Conservation (phyloP, 2,329 filamentous ascomycete species). For the Colletotrichum filicis region DNA sequence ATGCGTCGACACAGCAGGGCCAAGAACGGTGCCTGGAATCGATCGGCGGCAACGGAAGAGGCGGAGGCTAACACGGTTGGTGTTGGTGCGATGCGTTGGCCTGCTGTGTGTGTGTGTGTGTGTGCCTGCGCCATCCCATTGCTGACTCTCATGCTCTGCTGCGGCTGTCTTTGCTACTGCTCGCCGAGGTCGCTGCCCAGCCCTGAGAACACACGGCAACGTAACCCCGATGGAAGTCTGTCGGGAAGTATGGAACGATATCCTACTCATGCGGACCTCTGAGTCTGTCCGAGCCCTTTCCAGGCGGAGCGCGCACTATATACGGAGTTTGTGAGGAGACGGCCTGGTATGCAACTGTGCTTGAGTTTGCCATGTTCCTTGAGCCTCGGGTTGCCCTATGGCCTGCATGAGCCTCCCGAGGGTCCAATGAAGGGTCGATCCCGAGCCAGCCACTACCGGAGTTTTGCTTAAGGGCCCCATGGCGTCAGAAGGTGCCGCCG, state of each 20-base stretch:
- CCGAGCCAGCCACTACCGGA: slow-evolving; percentile 5
- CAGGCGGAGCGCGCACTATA: no score
- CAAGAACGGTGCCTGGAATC: slow-evolving; percentile 31
- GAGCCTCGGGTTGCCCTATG: slow-evolving; percentile 2
- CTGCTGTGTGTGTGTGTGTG: not conserved
- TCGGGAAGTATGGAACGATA: not conserved
- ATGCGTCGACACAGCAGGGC: slow-evolving; percentile 13
- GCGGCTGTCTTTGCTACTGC: not conserved
- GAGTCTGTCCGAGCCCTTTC: not conserved
- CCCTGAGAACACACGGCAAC: not conserved
- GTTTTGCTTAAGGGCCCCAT: not conserved
- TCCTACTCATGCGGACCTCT: not conserved
- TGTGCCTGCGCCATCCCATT: not conserved
- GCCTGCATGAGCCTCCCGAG: slow-evolving; percentile 27
- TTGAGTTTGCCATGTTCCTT: not conserved
- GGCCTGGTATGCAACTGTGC: not conserved
- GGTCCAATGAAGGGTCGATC: slow-evolving; percentile 26
- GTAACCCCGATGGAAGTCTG: not conserved
- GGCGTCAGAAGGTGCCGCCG: slow-evolving; percentile 10
- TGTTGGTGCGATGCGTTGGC: not conserved
- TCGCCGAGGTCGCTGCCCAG: not conserved
- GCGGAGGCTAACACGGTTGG: slow-evolving; percentile 4
- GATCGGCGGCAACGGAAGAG: slow-evolving; percentile 15
- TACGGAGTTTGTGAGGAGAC: not conserved
- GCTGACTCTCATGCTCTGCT: not conserved